These are phyloP conservation scores for Voacanga thouarsii DNA, from an alignment of 257 asterid species.

Conservation along the genomic window DNA sequence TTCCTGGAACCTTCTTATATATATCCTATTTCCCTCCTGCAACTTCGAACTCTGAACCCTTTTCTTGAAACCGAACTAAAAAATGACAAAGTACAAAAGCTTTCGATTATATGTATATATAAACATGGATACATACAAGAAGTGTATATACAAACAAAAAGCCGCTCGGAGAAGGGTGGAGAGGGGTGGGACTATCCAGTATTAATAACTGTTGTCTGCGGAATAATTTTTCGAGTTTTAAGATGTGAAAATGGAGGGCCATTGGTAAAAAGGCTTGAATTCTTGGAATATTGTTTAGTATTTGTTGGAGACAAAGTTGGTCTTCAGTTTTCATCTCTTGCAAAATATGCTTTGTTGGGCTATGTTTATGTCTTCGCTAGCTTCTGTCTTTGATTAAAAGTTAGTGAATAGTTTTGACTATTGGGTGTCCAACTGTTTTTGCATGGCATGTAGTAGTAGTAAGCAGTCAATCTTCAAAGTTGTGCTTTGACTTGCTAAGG, in stretches of 20 bases:
- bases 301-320: conserved; percentile 5
- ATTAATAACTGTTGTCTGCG: conserved; percentile 88
- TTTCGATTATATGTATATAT: not conserved
- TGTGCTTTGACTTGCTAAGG: not conserved
- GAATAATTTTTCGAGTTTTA: conserved; percentile 15
- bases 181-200: conserved; percentile 53
- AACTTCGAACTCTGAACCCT: conserved; percentile 39
- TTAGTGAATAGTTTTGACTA: not conserved
- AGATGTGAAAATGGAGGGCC: conserved; percentile 23
- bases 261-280: conserved; percentile 17
- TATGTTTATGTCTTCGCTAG: no score
- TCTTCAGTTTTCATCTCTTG: not conserved
- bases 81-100: conserved; percentile 3
- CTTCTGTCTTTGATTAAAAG: no score
- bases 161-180: conserved; percentile 37
- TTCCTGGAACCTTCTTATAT: conserved; percentile 58
- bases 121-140: not conserved
- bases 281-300: conserved; percentile 1
- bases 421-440: not conserved
- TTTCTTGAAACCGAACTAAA: conserved; percentile 16
- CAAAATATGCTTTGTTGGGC: not conserved
- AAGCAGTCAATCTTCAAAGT: conserved; percentile 6
- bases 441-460: not conserved
- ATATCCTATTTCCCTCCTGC: conserved; percentile 24
- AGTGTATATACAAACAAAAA: conserved; percentile 2